phyloP scores from a whole-genome alignment of 805 yeast genomes.

The Starmerella gropengiesseri region DNA sequence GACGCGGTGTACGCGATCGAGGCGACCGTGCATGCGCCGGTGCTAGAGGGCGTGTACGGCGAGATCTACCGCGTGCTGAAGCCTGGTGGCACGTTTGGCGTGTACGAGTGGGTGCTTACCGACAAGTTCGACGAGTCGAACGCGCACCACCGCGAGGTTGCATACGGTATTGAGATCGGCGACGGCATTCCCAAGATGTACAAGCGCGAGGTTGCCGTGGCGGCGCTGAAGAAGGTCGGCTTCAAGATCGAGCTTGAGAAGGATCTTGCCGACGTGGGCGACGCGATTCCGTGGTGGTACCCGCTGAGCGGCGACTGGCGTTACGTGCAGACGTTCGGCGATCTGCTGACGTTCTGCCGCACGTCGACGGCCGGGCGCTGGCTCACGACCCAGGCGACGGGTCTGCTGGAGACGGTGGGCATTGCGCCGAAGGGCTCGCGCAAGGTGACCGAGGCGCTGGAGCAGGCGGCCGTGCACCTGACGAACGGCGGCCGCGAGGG shows the following conservation, averaged over 20 bases:
- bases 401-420: conserved; percentile 72
- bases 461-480: conserved; percentile 91
- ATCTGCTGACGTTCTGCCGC: conserved; percentile 75
- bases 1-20: conserved; percentile 98
- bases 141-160: conserved; percentile 83
- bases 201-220: conserved; percentile 69
- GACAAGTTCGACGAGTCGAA: conserved; percentile 79
- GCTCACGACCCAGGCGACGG: conserved; percentile 69
- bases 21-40: conserved; percentile 98
- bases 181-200: conserved; percentile 99
- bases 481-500: conserved; percentile 86
- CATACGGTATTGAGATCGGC: conserved; percentile 95
- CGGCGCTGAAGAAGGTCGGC: conserved; percentile 78
- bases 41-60: conserved; percentile 85
- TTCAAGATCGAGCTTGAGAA: conserved; percentile 64
- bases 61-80: conserved; percentile 91
- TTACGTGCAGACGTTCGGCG: conserved; percentile 68
- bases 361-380: conserved; percentile 79
- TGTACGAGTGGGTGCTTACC: conserved; percentile 99
- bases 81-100: conserved; percentile 97
- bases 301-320: conserved; percentile 93
- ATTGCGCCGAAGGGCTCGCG: conserved; percentile 87
- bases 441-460: conserved; percentile 84
- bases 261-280: conserved; percentile 75
- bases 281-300: conserved; percentile 92